Evolutionary conservation across 441 rosid species (phyloP).

Genomic region (Gossypium davidsonii): DNA sequence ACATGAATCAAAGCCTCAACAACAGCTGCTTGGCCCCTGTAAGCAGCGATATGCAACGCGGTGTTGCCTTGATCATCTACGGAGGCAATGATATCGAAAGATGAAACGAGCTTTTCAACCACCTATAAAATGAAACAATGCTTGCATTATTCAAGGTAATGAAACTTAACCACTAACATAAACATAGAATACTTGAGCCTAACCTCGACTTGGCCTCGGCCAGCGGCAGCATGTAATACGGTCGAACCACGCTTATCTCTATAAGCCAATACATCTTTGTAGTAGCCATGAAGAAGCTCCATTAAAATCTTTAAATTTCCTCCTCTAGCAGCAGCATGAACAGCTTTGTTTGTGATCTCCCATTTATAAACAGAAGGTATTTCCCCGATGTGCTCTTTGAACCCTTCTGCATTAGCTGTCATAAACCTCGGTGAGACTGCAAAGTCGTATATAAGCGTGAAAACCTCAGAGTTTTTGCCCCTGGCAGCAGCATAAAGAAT

Average conservation of each 20-base stretch:
- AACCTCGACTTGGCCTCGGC: constrained; percentile 74
- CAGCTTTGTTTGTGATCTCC: constrained; percentile 79
- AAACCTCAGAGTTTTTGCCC: constrained; percentile 54
- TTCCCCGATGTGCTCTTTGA: constrained; percentile 50
- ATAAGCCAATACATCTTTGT: constrained; percentile 48
- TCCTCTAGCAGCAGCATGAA: constrained; percentile 85
- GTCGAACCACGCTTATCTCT: constrained; percentile 76
- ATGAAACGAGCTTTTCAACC: constrained; percentile 51
- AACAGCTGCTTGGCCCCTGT: constrained; percentile 64
- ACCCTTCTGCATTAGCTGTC: constrained; percentile 33
- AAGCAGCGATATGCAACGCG: constrained; percentile 71
- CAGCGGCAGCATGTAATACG: constrained; percentile 77
- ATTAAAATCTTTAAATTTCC: constrained; percentile 53
- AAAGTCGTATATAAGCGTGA: constrained; percentile 55
- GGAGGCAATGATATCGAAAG: constrained; percentile 40
- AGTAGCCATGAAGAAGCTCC: constrained; percentile 52
- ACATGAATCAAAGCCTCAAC: constrained; percentile 57
- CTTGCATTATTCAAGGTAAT: not conserved
- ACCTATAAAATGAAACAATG: constrained; percentile 42
- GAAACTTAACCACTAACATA: not conserved
- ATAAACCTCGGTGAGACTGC: constrained; percentile 64
- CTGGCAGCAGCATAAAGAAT: constrained; percentile 76
- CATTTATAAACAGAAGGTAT: constrained; percentile 52
- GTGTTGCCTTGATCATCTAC: constrained; percentile 73
- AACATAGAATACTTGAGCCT: constrained; percentile 1